Conservation (phyloP, 1,284 basidiomycete species). For the Rhizoctonia solani region DNA sequence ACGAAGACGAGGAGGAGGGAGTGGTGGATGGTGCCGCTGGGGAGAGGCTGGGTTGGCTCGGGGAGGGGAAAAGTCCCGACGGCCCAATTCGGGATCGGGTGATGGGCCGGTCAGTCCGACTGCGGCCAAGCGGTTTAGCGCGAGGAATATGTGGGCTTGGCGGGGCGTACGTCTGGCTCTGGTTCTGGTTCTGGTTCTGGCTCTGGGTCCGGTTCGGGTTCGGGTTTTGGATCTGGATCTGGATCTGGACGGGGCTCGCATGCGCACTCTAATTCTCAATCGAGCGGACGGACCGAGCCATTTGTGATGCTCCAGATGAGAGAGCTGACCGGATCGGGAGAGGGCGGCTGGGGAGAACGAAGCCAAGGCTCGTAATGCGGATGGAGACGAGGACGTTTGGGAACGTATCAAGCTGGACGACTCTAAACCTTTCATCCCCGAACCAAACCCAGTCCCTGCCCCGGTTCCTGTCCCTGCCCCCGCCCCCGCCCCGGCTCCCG, state of each 20-base stretch:
- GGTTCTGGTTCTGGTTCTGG: no score
- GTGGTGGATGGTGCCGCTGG: no score
- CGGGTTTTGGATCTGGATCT: not conserved
- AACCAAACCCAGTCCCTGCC: no score
- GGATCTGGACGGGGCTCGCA: not conserved
- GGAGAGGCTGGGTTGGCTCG: no score
- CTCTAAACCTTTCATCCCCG: no score
- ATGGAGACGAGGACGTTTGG: not conserved
- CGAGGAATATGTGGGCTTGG: constrained; percentile 12
- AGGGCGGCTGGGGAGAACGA: not conserved
- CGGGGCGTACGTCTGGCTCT: no score
- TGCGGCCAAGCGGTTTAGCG: constrained; percentile 2
- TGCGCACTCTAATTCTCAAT: not conserved
- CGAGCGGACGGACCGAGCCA: not conserved
- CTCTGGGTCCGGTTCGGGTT: constrained; percentile 11
- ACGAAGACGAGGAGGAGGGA: no score
- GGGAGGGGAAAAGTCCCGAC: not conserved
- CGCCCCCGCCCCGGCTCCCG: not conserved
- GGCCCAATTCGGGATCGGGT: not conserved
- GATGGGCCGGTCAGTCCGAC: not conserved
- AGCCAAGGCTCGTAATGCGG: no score
- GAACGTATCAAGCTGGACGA: constrained; percentile 26
- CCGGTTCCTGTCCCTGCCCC: no score
- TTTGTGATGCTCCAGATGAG: not conserved
- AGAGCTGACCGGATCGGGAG: not conserved